Evolutionary conservation across 306 rosid species (phyloP), one percentile per base, ranked within the genome.

Genomic region (Vigna trinervia): DNA sequence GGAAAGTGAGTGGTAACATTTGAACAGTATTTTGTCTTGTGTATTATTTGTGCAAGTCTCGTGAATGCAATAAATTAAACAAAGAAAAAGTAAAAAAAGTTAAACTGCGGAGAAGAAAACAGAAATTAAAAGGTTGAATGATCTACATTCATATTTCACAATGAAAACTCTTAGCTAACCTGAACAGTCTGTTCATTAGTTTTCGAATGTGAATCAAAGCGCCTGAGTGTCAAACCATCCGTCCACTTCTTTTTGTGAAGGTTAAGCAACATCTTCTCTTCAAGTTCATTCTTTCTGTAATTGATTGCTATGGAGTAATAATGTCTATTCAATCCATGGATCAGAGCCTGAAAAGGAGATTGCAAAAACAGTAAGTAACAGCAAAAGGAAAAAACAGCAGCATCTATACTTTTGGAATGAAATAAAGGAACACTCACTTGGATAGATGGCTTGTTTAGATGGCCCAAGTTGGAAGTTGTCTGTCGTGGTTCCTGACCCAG

Each of bases 241-340:
- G 97, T 92, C 97, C 98, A 94, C 78, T 94, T 94, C 89, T 94
- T 94, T 88, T 94, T 94, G 76, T 94, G 96, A 83, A 94, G 98
- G 78, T 89, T 94, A 62, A 90, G 96, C 45, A 94, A 78, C 98
- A 90, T 94, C 86, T 89, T 92, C 88, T 94, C 98, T 78, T 94
- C 96, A 12, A 94, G 95, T 46, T 92, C 98, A 78, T 94, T 94
- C 85, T 94, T 94, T 82, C 97, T 82, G 87, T 94, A 94, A 75
- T 90, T 92, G 81, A 94, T 94, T 48, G 97, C 96, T 73, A 92
- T 90, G 0, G 98, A 94, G 81, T 92, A 94, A 76, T 92, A 94
- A 80, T 94, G 98, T n/a, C 98, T 85, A 78, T 94, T 94, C 78
- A 94, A 87, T 65, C 98, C 98, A 70, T 92, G 97, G 71, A 94